Evolutionary conservation across 768 basidiomycete species (phyloP).

Genomic region (Glaciozyma martinii): DNA sequence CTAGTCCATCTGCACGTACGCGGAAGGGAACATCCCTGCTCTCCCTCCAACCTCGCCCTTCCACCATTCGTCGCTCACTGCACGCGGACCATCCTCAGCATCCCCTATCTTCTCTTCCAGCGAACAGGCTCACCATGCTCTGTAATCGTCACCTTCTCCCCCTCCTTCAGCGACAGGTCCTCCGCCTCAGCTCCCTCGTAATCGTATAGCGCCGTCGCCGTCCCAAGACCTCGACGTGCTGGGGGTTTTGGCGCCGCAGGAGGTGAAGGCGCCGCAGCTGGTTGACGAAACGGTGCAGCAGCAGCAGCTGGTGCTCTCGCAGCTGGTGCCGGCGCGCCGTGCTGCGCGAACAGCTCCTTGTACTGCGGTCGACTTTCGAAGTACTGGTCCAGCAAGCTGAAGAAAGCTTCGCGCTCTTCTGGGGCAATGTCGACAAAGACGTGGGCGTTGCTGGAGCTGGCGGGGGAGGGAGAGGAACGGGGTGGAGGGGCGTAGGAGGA

Average conservation of each 20-base stretch:
- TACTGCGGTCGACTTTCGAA: conserved; percentile 9
- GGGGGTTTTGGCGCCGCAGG: neutral
- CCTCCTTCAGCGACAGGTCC: conserved; percentile 40
- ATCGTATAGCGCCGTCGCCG: conserved; percentile 22
- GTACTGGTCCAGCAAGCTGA: conserved; percentile 26
- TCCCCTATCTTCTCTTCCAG: too few relatives aligned
- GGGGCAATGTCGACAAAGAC: conserved; percentile 9
- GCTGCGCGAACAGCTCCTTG: neutral
- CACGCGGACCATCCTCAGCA: neutral
- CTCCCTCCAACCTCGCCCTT: neutral
- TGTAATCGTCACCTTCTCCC: conserved; percentile 37
- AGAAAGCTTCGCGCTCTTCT: conserved; percentile 23
- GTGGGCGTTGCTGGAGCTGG: neutral
- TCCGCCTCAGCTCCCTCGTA: conserved; percentile 29
- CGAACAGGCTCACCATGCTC: conserved; percentile 16
- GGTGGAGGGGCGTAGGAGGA: neutral
- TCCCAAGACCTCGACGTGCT: neutral
- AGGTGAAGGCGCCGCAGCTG: neutral
- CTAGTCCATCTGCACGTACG: too few relatives aligned
- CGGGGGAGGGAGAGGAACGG: neutral
- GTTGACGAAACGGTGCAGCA: neutral
- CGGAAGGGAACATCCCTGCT: too few relatives aligned
- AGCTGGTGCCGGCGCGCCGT: neutral
- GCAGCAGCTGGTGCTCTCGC: neutral
- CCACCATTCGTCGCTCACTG: neutral